Conservation (phyloP, 192 early-diverging fungal genomes). For the Allomyces javanicus region DNA sequence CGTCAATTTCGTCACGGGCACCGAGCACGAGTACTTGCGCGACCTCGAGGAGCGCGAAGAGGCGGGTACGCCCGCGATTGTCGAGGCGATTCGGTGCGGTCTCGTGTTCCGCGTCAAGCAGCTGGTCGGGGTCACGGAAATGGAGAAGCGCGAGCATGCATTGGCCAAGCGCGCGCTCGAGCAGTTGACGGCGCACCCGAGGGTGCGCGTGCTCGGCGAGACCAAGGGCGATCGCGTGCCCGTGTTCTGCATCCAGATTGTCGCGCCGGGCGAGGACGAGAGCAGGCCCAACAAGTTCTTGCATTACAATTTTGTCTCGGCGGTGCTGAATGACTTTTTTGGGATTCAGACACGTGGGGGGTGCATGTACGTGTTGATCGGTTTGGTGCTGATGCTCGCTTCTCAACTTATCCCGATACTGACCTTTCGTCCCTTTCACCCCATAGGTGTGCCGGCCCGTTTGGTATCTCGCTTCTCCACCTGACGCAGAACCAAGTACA, state of each 20-base stretch:
- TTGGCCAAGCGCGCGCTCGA: background rate
- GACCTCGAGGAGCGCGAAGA: slow-evolving; percentile 14
- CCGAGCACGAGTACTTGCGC: slow-evolving; percentile 9
- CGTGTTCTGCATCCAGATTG: slow-evolving; percentile 3
- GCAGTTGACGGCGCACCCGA: background rate
- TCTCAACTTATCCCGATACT: slow-evolving; percentile 2
- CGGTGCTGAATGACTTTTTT: slow-evolving; percentile 23
- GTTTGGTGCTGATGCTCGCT: slow-evolving; percentile 2
- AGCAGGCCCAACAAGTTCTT: slow-evolving; percentile 2
- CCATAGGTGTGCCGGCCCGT: slow-evolving; percentile 15
- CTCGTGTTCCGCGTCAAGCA: slow-evolving; percentile 19
- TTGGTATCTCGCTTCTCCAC: slow-evolving; percentile 8
- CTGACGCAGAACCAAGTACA: background rate
- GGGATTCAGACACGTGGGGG: slow-evolving; percentile 24
- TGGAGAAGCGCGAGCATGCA: slow-evolving; percentile 6
- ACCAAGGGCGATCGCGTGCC: slow-evolving; percentile 1
- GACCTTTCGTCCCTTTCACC: background rate
- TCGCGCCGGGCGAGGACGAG: background rate
- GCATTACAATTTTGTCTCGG: slow-evolving; percentile 16
- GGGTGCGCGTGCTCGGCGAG: background rate
- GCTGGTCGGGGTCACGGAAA: slow-evolving; percentile 1
- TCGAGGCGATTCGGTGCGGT: slow-evolving; percentile 18
- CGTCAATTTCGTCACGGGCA: slow-evolving; percentile 17
- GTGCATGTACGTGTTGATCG: slow-evolving; percentile 18
- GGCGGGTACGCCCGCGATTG: slow-evolving; percentile 21